phyloP scores from a whole-genome alignment of 805 yeast genomes.

The Brettanomyces bruxellensis region DNA sequence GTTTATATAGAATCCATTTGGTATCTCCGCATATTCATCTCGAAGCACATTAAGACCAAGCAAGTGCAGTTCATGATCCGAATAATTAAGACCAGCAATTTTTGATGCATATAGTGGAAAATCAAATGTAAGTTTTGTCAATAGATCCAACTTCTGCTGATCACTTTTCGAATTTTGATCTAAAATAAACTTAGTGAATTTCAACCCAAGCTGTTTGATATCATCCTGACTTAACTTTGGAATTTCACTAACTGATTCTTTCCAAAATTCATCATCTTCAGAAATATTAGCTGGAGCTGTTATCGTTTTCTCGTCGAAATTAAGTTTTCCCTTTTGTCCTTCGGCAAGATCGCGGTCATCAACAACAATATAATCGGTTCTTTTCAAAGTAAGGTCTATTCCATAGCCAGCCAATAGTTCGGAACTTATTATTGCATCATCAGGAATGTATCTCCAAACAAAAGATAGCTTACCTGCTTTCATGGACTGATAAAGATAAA shows the following conservation, averaged over 20 bases:
- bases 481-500: constrained; percentile 46
- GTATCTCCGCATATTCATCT: constrained; percentile 8
- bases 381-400: constrained; percentile 50
- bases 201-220: constrained; percentile 29
- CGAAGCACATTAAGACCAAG: constrained; percentile 1
- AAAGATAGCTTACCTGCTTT: constrained; percentile 56
- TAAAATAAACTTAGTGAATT: constrained; percentile 32
- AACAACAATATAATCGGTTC: constrained; percentile 57
- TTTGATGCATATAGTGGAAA: constrained; percentile 46
- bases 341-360: constrained; percentile 44
- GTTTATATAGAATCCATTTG: constrained; percentile 53
- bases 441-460: constrained; percentile 64
- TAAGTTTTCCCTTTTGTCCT: constrained; percentile 21
- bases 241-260: constrained; percentile 20
- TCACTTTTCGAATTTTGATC: constrained; percentile 8
- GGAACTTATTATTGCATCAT: constrained; percentile 4
- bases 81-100: constrained; percentile 20
- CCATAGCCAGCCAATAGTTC: constrained; percentile 54
- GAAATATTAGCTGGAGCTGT: neutral
- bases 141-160: constrained; percentile 26
- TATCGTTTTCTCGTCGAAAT: constrained; percentile 7
- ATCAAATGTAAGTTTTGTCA: constrained; percentile 34
- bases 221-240: constrained; percentile 23
- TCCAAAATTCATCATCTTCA: constrained; percentile 8
- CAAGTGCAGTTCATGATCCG: constrained; percentile 4